A percentile compares a stretch with the other conserved stretches of the same genome.
Conservation (phyloP, 257 asterid genomes). For the Ajuga chamaepitys region DNA sequence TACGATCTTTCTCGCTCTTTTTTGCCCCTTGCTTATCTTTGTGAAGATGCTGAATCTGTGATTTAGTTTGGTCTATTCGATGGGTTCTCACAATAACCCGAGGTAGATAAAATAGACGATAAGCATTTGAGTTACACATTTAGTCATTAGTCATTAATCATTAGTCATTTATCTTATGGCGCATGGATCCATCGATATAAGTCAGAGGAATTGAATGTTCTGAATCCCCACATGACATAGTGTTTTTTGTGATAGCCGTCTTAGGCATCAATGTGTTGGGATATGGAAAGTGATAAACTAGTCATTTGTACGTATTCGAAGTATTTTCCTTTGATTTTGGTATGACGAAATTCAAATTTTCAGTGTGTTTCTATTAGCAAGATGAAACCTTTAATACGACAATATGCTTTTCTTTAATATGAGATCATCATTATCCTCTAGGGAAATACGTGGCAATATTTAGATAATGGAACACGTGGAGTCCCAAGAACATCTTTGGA, state of each 20-base stretch:
- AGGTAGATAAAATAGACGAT: neutral
- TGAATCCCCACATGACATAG: neutral
- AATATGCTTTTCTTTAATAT: constrained; percentile 2
- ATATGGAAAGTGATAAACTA: constrained; percentile 6
- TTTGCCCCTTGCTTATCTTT: neutral
- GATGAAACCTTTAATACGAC: constrained; percentile 6
- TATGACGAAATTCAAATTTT: neutral
- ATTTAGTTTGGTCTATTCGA: constrained; percentile 5
- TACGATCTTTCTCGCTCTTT: no score
- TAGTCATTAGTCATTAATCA: neutral
- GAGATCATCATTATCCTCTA: constrained; percentile 9
- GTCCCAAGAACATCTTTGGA: neutral
- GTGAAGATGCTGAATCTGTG: constrained; percentile 3
- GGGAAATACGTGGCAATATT: constrained; percentile 3
- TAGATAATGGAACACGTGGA: constrained; percentile 10
- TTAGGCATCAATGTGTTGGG: neutral
- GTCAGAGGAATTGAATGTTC: neutral
- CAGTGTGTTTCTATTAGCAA: constrained; percentile 1
- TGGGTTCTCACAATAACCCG: neutral
- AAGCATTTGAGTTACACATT: neutral
- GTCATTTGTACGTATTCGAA: constrained; percentile 3
- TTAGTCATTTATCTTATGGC: neutral
- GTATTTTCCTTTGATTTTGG: neutral
- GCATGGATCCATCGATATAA: neutral
- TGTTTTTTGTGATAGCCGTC: neutral